phyloP scores from a whole-genome alignment of 1,284 basidiomycete species.

The Ceratobasidium sp. region DNA sequence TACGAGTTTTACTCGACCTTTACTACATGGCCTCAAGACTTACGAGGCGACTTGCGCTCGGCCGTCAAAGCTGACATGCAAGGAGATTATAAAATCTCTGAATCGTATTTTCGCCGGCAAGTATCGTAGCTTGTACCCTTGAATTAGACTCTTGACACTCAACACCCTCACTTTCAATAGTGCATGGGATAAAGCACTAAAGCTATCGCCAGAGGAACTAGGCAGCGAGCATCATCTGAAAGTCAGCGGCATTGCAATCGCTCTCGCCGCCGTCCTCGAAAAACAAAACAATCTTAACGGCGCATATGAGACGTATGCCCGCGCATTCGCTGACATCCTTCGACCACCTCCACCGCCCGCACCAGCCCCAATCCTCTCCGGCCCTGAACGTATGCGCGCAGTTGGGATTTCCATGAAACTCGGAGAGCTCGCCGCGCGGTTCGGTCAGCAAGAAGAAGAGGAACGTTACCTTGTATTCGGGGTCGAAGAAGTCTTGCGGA shows the following conservation, averaged over 20 bases:
- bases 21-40: slow-evolving; percentile 74
- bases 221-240: slow-evolving; percentile 72
- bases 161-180: slow-evolving; percentile 57
- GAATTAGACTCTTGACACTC: neutral
- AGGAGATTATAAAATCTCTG: slow-evolving; percentile 69
- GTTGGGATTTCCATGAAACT: slow-evolving; percentile 77
- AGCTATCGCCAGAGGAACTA: slow-evolving; percentile 65
- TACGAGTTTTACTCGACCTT: slow-evolving; percentile 73
- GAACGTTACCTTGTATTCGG: slow-evolving; percentile 72
- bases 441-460: slow-evolving; percentile 63
- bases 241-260: slow-evolving; percentile 76
- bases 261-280: slow-evolving; percentile 74
- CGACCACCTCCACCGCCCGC: slow-evolving; percentile 52
- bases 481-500: slow-evolving; percentile 70
- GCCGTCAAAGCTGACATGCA: slow-evolving; percentile 75
- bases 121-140: slow-evolving; percentile 48
- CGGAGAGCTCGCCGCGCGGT: slow-evolving; percentile 68
- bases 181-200: slow-evolving; percentile 71
- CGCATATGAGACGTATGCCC: slow-evolving; percentile 68
- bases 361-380: slow-evolving; percentile 54
- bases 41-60: slow-evolving; percentile 73
- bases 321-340: slow-evolving; percentile 60
- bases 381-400: slow-evolving; percentile 68
- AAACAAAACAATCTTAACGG: slow-evolving; percentile 60
- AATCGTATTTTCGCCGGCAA: slow-evolving; percentile 69